Conservation (phyloP, 306 rosid species). For the Quercus alba region DNA sequence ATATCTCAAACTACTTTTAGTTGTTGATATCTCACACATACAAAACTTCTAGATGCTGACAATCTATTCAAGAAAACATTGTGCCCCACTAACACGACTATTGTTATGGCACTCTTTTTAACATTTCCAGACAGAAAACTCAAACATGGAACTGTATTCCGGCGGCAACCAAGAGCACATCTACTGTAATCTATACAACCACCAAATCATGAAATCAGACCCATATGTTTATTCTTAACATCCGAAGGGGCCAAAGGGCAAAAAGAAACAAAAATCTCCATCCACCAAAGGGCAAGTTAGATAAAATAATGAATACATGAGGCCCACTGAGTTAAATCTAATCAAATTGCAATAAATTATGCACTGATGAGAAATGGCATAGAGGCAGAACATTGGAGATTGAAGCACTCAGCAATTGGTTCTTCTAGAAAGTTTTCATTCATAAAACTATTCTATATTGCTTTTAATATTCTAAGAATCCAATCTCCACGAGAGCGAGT, state of each 20-base stretch:
- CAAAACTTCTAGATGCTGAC: background rate
- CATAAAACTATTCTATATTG: background rate
- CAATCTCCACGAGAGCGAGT: background rate
- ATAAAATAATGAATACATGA: background rate
- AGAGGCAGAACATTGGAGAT: background rate
- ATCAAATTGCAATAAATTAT: background rate
- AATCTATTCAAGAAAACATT: background rate
- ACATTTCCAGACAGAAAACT: background rate
- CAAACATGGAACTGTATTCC: background rate
- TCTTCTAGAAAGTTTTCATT: constrained; percentile 8
- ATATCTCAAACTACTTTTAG: background rate
- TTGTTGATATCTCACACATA: background rate
- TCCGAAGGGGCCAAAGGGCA: background rate
- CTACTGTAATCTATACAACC: background rate
- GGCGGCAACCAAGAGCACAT: background rate
- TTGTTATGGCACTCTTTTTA: no score
- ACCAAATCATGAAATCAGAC: background rate
- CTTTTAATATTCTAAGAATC: background rate
- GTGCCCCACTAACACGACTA: no score
- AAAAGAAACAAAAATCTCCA: background rate
- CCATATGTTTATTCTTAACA: background rate
- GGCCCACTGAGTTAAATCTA: background rate
- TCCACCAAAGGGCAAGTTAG: background rate
- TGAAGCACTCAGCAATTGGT: background rate
- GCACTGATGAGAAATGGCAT: background rate